Percentiles rank a stretch among this genome's conserved stretches.
These are phyloP conservation scores for Arabis alpina DNA, from an alignment of 345 rosid species.

Conservation along the genomic window DNA sequence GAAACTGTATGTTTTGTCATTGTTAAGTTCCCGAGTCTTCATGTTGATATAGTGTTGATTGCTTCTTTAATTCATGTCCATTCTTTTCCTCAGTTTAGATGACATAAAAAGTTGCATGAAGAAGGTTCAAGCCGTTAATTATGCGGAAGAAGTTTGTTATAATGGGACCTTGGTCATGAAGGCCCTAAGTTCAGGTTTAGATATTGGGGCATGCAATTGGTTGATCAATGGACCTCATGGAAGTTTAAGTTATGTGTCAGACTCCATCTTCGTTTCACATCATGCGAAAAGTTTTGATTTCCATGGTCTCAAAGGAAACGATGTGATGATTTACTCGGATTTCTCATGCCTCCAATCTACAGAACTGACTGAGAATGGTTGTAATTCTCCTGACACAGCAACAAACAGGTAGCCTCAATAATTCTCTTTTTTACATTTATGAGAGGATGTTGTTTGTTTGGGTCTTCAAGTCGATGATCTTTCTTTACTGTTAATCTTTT, in stretches of 20 bases:
- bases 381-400: constrained; percentile 33
- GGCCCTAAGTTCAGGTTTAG: constrained; percentile 82
- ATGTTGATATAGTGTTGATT: background rate
- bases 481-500: constrained; percentile 3
- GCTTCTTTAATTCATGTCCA: background rate
- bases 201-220: constrained; percentile 94
- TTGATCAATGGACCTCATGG: constrained; percentile 57
- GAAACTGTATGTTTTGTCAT: too few species aligned
- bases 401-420: constrained; percentile 51
- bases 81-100: constrained; percentile 56
- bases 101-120: constrained; percentile 67
- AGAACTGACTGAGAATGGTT: constrained; percentile 44
- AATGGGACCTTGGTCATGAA: constrained; percentile 69
- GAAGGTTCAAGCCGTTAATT: constrained; percentile 67
- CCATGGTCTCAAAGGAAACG: constrained; percentile 54
- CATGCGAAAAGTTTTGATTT: constrained; percentile 68
- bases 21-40: background rate
- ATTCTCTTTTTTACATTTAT: background rate
- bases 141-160: constrained; percentile 78
- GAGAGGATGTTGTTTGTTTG: constrained; percentile 2
- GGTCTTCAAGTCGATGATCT: constrained; percentile 1
- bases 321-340: constrained; percentile 68
- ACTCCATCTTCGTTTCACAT: constrained; percentile 60
- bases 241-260: constrained; percentile 57
- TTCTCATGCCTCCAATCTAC: constrained; percentile 47